Base-by-base conservation (phyloP, 805 yeast species). In the Candida vaughaniae region DNA sequence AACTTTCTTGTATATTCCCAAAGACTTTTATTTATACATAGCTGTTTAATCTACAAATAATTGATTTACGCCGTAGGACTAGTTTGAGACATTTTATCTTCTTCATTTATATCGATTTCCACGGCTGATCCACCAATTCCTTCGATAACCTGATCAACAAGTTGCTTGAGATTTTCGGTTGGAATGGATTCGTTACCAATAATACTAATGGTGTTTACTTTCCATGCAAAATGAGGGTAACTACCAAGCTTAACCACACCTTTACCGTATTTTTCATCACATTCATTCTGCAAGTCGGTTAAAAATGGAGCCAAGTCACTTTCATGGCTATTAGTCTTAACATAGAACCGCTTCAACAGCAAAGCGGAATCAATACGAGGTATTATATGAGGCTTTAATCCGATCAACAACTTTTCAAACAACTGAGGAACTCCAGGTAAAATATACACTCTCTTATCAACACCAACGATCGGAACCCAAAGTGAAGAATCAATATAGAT, bases 391-490 rank as follows among this genome's bases (percentile, higher is more conserved):
- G 27, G 76, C 69, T 39, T 66, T 58, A 53, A 70, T 2, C 69
- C 73, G 6, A 58, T 55, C 10, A 86, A 52, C 42, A 88, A 62
- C 31, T 58, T 60, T 39, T 71, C 73, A 58, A 85, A 89, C 20
- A 88, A 62, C 44, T 76, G 79, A 0, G 96, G 95, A 7, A 89
- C 81, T 0, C 96, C 96, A 0, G 96, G 96, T 30, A 88, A 67
- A 10, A 89, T 75, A 51, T 77, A 82, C 1, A 87, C 78, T 47
- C 79, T 77, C 23, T 73, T 52, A 32, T 80, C 68, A n/a, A 88
- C 64, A 0, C 78, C 77, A 2, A 86, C 89, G 4, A 87, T 71
- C 0, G 96, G 96, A 3, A 88, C 95, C 96, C 96, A 88, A 10
- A 83, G 62, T 10, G 73, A 68, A 3, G 76, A 78, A 31, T 60